Percentiles rank a stretch among this genome's conserved stretches.
These are phyloP conservation scores for Candida easanensis DNA, from an alignment of 805 yeast genomes.

Conservation along the genomic window DNA sequence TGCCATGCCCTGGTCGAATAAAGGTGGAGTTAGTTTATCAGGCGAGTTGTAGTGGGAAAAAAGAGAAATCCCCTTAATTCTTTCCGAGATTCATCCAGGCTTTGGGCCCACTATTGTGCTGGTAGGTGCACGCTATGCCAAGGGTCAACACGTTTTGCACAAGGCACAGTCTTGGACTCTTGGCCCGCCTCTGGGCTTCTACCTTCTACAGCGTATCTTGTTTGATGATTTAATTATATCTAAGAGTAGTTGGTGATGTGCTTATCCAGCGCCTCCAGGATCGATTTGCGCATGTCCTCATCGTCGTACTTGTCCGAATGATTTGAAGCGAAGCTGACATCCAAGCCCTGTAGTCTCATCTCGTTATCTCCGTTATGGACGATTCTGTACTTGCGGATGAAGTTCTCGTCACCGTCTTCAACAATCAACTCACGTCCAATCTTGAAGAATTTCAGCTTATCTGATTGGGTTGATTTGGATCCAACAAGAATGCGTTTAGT, in stretches of 20 bases:
- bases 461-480: constrained; percentile 4
- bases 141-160: too few relatives aligned
- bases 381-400: constrained; percentile 12
- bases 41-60: too few relatives aligned
- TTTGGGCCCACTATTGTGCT: too few relatives aligned
- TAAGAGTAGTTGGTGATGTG: too few relatives aligned
- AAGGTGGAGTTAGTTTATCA: too few relatives aligned
- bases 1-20: constrained; percentile 7
- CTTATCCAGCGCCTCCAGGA: constrained; percentile 2
- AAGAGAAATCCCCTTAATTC: too few relatives aligned
- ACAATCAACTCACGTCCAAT: constrained; percentile 17
- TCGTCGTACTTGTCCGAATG: constrained; percentile 4
- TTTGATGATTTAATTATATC: too few relatives aligned
- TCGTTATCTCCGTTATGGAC: constrained; percentile 5
- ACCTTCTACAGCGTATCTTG: too few relatives aligned
- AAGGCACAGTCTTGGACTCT: too few relatives aligned
- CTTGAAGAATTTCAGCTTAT: constrained; percentile 15
- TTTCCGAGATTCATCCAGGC: too few relatives aligned
- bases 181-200: too few relatives aligned
- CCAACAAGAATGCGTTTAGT: constrained; percentile 8
- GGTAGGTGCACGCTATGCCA: too few relatives aligned
- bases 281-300: constrained; percentile 4
- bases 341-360: constrained; percentile 6
- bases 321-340: background rate
- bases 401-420: constrained; percentile 12